A percentile compares a stretch with the other conserved stretches of the same genome.
Conservation (phyloP, 1,284 basidiomycete genomes). For the Leccinum ponderosum region DNA sequence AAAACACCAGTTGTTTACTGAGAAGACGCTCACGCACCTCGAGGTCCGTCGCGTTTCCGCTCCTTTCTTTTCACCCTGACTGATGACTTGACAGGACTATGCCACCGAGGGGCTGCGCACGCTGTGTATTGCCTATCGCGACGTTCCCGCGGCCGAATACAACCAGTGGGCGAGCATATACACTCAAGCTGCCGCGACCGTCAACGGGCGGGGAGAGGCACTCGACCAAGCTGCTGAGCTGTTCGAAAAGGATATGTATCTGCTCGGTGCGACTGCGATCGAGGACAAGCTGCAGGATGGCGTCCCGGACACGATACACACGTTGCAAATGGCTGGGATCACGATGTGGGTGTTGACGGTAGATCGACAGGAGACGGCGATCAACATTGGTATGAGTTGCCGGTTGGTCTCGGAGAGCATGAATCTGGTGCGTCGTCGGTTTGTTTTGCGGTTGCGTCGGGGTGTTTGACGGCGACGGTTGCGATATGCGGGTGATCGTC, state of each 20-base stretch:
- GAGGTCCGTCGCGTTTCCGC: slow-evolving; percentile 55
- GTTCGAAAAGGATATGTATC: slow-evolving; percentile 91
- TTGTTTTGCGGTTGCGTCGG: background rate
- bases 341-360: slow-evolving; percentile 99
- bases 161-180: slow-evolving; percentile 87
- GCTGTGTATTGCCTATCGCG: slow-evolving; percentile 93
- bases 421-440: slow-evolving; percentile 74
- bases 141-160: slow-evolving; percentile 91
- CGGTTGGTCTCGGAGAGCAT: slow-evolving; percentile 97
- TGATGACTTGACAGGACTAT: slow-evolving; percentile 59
- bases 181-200: slow-evolving; percentile 88
- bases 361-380: slow-evolving; percentile 98
- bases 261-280: slow-evolving; percentile 96
- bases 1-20: slow-evolving; percentile 82
- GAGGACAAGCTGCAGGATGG: slow-evolving; percentile 99
- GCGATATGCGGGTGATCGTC: slow-evolving; percentile 71
- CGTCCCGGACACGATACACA: slow-evolving; percentile 98
- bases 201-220: slow-evolving; percentile 91
- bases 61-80: background rate
- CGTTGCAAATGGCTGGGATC: slow-evolving; percentile 96
- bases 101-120: slow-evolving; percentile 97
- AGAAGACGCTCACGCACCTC: slow-evolving; percentile 87
- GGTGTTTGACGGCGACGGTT: background rate
- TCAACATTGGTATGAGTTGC: slow-evolving; percentile 99
- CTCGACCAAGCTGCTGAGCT: slow-evolving; percentile 94